These are phyloP conservation scores for Trichoderma semiorbis DNA, from an alignment of 2,329 filamentous ascomycete genomes.

Conservation along the genomic window DNA sequence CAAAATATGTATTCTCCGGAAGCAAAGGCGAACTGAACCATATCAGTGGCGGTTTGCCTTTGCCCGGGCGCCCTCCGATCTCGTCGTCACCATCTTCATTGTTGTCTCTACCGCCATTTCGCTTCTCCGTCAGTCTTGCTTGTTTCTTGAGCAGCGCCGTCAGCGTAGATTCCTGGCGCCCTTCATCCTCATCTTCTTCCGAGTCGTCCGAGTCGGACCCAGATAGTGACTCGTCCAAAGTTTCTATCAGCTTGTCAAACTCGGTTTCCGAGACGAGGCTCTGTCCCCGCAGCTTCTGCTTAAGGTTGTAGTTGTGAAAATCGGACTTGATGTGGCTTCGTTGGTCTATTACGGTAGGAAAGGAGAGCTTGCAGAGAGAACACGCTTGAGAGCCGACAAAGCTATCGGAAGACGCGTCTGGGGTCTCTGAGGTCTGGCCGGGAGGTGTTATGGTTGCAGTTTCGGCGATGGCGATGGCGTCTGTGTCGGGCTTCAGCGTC, in stretches of 20 bases:
- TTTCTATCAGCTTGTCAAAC: constrained; percentile 80
- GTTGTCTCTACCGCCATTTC: constrained; percentile 44
- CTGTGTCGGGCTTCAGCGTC: constrained; percentile 41
- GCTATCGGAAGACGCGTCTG: background rate
- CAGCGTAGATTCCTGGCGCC: constrained; percentile 64
- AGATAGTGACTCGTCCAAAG: constrained; percentile 87
- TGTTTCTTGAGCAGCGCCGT: constrained; percentile 78
- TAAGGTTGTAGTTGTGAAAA: constrained; percentile 90
- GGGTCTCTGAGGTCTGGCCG: background rate
- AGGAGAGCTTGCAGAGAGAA: constrained; percentile 71
- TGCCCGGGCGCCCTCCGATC: constrained; percentile 45
- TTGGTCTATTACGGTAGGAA: constrained; percentile 73
- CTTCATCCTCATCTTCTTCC: constrained; percentile 61
- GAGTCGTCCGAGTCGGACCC: constrained; percentile 75
- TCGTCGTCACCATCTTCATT: constrained; percentile 46
- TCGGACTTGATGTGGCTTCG: constrained; percentile 84
- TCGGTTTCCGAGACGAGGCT: constrained; percentile 72
- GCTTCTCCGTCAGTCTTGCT: constrained; percentile 63
- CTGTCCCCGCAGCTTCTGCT: constrained; percentile 77
- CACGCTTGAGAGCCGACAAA: constrained; percentile 69
- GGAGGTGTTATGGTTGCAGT: constrained; percentile 19
- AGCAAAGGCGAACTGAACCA: constrained; percentile 81
- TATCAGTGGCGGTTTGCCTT: constrained; percentile 70
- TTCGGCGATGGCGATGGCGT: constrained; percentile 24
- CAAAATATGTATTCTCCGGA: constrained; percentile 75